Conservation (phyloP, 75 land plant genomes). For the Sequoiadendron giganteum region DNA sequence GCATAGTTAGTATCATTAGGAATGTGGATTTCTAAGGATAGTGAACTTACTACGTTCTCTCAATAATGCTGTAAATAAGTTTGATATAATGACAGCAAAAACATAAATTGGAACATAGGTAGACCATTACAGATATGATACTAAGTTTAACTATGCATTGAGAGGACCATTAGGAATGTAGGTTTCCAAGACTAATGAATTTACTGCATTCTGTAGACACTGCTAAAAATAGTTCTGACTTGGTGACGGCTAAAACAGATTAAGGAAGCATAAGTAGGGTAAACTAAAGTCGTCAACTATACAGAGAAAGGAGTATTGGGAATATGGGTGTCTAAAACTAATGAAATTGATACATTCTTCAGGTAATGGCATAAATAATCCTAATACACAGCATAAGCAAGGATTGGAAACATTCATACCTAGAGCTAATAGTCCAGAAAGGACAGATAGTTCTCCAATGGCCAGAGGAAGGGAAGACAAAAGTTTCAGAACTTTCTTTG, state of each 20-base stretch:
- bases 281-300: not conserved
- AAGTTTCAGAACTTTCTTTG: slow-evolving; percentile 48
- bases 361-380: not conserved
- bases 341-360: not conserved
- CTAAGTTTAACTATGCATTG: not conserved
- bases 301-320: not conserved
- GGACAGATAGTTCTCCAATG: slow-evolving; percentile 76
- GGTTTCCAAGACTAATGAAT: not conserved
- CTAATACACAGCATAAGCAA: not conserved
- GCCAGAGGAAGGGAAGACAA: slow-evolving; percentile 89
- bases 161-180: not conserved
- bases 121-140: not conserved
- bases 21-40: not conserved
- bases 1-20: not conserved
- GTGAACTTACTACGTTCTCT: not conserved
- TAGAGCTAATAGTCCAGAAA: slow-evolving; percentile 77
- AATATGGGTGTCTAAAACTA: too few relatives aligned
- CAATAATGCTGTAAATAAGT: too few relatives aligned
- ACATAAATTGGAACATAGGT: not conserved
- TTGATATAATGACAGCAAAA: too few relatives aligned
- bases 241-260: not conserved
- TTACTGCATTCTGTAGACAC: not conserved
- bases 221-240: not conserved
- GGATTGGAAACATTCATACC: slow-evolving; percentile 37
- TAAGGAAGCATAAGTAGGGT: not conserved